phyloP scores from a whole-genome alignment of 495 filamentous ascomycete genomes.

The Neurospora sp. region DNA sequence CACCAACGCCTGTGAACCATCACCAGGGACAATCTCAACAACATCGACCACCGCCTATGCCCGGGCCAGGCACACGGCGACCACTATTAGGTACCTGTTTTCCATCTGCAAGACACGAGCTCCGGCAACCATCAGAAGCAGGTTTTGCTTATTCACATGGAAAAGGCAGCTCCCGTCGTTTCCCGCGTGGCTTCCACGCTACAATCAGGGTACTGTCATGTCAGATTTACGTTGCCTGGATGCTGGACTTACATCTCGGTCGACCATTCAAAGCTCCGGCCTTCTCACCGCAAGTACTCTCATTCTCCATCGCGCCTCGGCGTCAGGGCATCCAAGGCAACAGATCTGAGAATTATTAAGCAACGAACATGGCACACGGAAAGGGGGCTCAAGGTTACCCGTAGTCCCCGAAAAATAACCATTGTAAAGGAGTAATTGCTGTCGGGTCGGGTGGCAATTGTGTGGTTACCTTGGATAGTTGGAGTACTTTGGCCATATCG shows the following conservation, averaged over 20 bases:
- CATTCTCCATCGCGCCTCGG: background rate
- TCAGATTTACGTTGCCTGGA: background rate
- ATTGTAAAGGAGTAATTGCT: background rate
- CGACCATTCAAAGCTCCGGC: background rate
- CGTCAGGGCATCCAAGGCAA: background rate
- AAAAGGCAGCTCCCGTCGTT: background rate
- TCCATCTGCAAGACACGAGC: background rate
- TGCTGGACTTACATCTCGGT: background rate
- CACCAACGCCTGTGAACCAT: background rate
- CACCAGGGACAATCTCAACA: no score
- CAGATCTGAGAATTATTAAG: background rate
- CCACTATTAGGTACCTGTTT: background rate
- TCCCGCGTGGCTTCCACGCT: background rate
- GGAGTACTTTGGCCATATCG: background rate
- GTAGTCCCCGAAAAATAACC: background rate
- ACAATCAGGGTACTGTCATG: no score
- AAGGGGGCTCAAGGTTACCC: background rate
- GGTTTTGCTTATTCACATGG: background rate
- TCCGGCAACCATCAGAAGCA: background rate
- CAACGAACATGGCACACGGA: background rate
- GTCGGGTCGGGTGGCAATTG: background rate
- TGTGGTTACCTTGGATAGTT: background rate
- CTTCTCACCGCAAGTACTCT: background rate
- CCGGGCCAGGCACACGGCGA: background rate
- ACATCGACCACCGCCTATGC: background rate